Evolutionary conservation across 2,329 filamentous ascomycete species (phyloP).

Genomic region (Boeremia exigua): DNA sequence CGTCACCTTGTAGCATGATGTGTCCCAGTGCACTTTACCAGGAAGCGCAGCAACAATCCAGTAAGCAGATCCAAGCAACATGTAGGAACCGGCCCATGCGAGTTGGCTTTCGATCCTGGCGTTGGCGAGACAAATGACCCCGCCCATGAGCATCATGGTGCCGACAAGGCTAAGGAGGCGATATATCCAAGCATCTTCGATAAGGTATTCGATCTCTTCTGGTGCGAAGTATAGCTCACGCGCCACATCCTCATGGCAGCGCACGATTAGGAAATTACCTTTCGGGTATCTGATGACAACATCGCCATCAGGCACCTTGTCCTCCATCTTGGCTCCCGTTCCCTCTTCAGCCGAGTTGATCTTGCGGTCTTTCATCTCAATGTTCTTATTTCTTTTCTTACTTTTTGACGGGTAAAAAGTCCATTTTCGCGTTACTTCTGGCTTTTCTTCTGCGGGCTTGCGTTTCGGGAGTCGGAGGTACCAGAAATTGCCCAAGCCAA

Average conservation of each 20-base stretch:
- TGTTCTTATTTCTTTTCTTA: not conserved
- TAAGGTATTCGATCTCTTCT: slow-evolving; percentile 56
- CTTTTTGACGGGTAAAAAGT: not conserved
- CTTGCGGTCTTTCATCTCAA: slow-evolving; percentile 1
- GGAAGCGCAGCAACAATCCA: slow-evolving; percentile 60
- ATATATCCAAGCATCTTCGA: slow-evolving; percentile 51
- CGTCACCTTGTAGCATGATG: slow-evolving; percentile 51
- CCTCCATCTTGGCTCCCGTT: not conserved
- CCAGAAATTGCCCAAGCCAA: slow-evolving; percentile 60
- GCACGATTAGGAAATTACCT: slow-evolving; percentile 57
- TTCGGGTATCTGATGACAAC: slow-evolving; percentile 60
- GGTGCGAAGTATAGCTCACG: slow-evolving; percentile 60
- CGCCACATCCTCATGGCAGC: slow-evolving; percentile 57
- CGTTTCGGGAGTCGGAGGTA: slow-evolving; percentile 51
- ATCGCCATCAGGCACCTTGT: slow-evolving; percentile 49
- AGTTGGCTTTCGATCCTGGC: slow-evolving; percentile 56
- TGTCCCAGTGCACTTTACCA: slow-evolving; percentile 56
- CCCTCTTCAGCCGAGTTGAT: not conserved
- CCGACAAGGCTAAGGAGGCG: slow-evolving; percentile 57
- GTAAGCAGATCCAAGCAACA: slow-evolving; percentile 57
- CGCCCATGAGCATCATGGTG: slow-evolving; percentile 60
- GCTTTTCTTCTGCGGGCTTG: slow-evolving; percentile 5
- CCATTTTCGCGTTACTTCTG: not conserved
- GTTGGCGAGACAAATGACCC: slow-evolving; percentile 59
- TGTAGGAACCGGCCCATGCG: slow-evolving; percentile 57